Percentiles rank a stretch among this genome's conserved stretches.
Conservation (phyloP, 2,329 filamentous ascomycete genomes). For the Calonectria pseudoturangicola region DNA sequence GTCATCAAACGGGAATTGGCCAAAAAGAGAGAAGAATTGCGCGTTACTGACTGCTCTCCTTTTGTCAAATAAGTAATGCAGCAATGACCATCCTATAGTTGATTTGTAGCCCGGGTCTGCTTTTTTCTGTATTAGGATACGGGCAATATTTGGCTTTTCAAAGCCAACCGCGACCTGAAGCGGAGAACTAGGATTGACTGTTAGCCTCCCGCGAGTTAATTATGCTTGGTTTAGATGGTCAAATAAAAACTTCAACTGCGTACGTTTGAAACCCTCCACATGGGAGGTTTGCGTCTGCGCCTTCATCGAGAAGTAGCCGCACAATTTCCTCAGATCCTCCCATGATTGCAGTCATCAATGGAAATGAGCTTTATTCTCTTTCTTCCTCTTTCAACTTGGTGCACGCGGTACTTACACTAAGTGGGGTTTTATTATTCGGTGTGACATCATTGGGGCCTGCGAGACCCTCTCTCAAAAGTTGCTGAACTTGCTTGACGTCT, state of each 20-base stretch:
- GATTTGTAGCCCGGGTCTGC: background rate
- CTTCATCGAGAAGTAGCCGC: background rate
- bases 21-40: background rate
- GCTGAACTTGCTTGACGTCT: background rate
- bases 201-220: too few relatives aligned
- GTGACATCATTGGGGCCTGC: background rate
- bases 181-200: background rate
- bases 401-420: background rate
- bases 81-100: background rate
- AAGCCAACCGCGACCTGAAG: background rate
- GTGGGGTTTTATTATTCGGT: background rate
- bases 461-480: background rate
- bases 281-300: slow-evolving; percentile 5
- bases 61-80: background rate
- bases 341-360: background rate
- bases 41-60: background rate
- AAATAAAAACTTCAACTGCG: background rate
- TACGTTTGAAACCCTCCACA: background rate
- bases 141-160: background rate
- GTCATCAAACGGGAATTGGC: background rate
- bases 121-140: background rate
- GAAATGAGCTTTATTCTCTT: background rate
- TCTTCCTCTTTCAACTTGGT: background rate
- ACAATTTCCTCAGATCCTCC: slow-evolving; percentile 1
- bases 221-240: background rate